phyloP scores from a whole-genome alignment of 2,329 filamentous ascomycete genomes.

The Dothideomycetidae sp. region DNA sequence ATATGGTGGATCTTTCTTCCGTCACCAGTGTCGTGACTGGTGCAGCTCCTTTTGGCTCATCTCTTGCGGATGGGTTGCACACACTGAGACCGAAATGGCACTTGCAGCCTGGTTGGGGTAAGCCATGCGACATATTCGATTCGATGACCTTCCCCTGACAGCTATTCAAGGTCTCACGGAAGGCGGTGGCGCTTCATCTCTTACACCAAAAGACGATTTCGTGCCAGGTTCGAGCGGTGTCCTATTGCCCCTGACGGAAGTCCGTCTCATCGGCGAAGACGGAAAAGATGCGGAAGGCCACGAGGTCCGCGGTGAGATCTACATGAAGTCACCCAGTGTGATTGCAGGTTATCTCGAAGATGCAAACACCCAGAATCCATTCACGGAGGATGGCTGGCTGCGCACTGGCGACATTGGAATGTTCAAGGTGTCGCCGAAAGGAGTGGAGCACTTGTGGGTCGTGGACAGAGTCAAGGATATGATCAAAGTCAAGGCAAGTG shows the following conservation, averaged over 20 bases:
- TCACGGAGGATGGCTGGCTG: constrained; percentile 28
- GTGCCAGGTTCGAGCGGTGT: constrained; percentile 45
- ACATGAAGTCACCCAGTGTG: constrained; percentile 56
- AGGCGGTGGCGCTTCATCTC: too few species aligned
- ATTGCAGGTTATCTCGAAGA: constrained; percentile 61
- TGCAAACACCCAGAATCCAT: constrained; percentile 50
- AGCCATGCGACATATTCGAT: too few species aligned
- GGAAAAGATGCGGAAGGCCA: constrained; percentile 33
- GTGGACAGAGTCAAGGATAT: constrained; percentile 23
- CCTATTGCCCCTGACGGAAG: constrained; percentile 53
- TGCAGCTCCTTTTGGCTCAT: too few species aligned
- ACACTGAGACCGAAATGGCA: too few species aligned
- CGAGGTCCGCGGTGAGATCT: constrained; percentile 54
- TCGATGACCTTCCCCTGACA: too few species aligned
- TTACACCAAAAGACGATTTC: constrained; percentile 38
- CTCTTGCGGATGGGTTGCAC: too few species aligned
- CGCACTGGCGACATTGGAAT: constrained; percentile 28
- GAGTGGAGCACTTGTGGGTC: too few species aligned
- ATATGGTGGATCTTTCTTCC: too few species aligned
- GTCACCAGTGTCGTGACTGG: too few species aligned
- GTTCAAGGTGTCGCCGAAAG: too few species aligned
- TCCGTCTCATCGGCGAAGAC: constrained; percentile 49
- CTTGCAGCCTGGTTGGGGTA: too few species aligned
- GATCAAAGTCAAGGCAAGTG: constrained; percentile 32
- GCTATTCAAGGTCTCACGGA: too few species aligned